Evolutionary conservation across 192 early-diverging fungal species (phyloP), one percentile per base, ranked within the genome.

Genomic region (Podila epigama): DNA sequence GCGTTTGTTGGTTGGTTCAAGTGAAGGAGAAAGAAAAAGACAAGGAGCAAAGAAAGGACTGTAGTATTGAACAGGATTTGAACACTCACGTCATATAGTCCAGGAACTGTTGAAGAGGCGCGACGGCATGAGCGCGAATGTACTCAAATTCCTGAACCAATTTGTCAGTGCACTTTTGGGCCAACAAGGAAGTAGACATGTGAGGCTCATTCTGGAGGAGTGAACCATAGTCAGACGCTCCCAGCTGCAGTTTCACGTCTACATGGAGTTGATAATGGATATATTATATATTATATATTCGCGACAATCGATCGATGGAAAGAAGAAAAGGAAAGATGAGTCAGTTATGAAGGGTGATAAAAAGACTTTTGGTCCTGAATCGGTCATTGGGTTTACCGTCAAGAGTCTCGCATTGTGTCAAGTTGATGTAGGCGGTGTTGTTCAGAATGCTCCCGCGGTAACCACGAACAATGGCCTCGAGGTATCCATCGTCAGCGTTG

Each of bases 321-420:
- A 37, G 18, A 34, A n/a, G 5, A 7, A 35, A 20, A 35, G 37
- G 41, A 18, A 33, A 56, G 2, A 25, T 15, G 60, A 60, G 53
- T n/a, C n/a, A n/a, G n/a, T n/a, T n/a, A n/a, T n/a, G n/a, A n/a
- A n/a, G n/a, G n/a, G n/a, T n/a, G n/a, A n/a, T n/a, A n/a, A n/a
- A n/a, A n/a, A n/a, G n/a, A n/a, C 18, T 60, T 44, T 25, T 25
- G 64, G 28, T 51, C 7, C 20, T 48, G n/a, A 48, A 48, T 48
- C n/a, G n/a, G n/a, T n/a, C n/a, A n/a, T 2, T 34, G 5, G 34
- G 60, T 54, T 63, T 66, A 94, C 92, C 93, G 70, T 98, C 98
- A 50, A 99, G 88, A 18, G 94, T 97, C 81, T 98, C 97, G 87
- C 98, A 98, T 75, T 98, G 98, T 18, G 95, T 92, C 61, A 99